Conservation (phyloP, 202 grass and related monocot genomes). For the Schoenoplectus tabernaemontani region DNA sequence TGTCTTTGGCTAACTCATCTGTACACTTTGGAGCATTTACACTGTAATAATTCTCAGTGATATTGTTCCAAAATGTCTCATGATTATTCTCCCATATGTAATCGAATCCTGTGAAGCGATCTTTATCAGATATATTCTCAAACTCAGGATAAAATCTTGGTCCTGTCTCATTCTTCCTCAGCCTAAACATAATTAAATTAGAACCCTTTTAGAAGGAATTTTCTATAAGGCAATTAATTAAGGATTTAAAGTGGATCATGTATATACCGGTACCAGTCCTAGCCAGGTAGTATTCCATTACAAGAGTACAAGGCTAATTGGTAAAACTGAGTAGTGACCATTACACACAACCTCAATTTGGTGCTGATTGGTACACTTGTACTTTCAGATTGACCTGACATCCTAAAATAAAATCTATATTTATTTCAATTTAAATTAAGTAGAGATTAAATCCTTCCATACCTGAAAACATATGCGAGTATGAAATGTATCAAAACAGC, state of each 20-base stretch:
- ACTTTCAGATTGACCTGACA: background rate
- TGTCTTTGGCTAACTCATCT: background rate
- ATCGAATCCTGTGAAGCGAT: slow-evolving; percentile 18
- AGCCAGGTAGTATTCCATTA: background rate
- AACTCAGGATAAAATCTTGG: slow-evolving; percentile 4
- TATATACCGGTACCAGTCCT: background rate
- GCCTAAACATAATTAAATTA: background rate
- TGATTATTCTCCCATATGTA: slow-evolving; percentile 23
- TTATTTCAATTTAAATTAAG: background rate
- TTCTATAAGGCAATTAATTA: background rate
- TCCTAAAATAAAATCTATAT: background rate
- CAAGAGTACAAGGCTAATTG: background rate
- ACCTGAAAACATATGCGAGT: slow-evolving; percentile 26
- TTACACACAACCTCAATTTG: background rate
- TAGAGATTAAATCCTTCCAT: background rate
- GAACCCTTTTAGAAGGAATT: background rate
- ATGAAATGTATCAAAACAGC: slow-evolving; percentile 24
- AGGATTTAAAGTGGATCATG: background rate
- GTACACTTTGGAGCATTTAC: background rate
- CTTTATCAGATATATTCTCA: slow-evolving; percentile 6
- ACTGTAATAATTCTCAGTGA: background rate
- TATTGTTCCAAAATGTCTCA: slow-evolving; percentile 10
- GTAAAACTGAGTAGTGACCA: background rate
- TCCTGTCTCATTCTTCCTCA: background rate
- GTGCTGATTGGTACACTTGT: background rate